A percentile compares a stretch with the other conserved stretches of the same genome.
phyloP scores from a whole-genome alignment of 371 early-diverging fungal species.

The Mortierella sp. region DNA sequence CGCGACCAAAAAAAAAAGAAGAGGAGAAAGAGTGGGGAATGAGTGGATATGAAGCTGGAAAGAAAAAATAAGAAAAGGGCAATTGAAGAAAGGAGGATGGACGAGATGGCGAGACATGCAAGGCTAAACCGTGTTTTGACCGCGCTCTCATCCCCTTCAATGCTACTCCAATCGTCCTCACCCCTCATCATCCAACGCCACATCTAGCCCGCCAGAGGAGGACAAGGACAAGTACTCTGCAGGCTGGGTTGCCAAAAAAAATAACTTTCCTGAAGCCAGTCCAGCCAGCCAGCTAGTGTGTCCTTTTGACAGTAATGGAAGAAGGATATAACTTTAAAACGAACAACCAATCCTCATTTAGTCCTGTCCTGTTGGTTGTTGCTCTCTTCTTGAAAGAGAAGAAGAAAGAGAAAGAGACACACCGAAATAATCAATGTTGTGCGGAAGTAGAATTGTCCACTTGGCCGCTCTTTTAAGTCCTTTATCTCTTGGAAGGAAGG shows the following conservation, averaged over 20 bases:
- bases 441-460: background rate
- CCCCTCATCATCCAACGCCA: conserved; percentile 8
- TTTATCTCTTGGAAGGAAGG: too few relatives aligned
- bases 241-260: background rate
- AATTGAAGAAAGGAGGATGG: background rate
- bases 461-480: background rate
- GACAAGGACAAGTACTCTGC: too few relatives aligned
- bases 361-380: background rate
- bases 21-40: background rate
- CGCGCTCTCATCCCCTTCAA: conserved; percentile 22
- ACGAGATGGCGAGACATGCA: conserved; percentile 23
- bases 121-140: conserved; percentile 46
- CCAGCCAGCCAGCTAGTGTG: background rate
- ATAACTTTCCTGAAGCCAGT: too few relatives aligned
- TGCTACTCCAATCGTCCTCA: conserved; percentile 4
- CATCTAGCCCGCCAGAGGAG: conserved; percentile 1
- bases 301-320: background rate
- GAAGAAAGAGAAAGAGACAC: background rate
- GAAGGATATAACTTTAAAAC: background rate
- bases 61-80: background rate
- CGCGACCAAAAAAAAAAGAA: background rate
- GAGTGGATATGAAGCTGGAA: background rate
- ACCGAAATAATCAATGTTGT: background rate
- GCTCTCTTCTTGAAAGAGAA: background rate
- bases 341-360: conserved; percentile 14